Conservation (phyloP, 768 basidiomycete species). For the Kockovaella imperatae region DNA sequence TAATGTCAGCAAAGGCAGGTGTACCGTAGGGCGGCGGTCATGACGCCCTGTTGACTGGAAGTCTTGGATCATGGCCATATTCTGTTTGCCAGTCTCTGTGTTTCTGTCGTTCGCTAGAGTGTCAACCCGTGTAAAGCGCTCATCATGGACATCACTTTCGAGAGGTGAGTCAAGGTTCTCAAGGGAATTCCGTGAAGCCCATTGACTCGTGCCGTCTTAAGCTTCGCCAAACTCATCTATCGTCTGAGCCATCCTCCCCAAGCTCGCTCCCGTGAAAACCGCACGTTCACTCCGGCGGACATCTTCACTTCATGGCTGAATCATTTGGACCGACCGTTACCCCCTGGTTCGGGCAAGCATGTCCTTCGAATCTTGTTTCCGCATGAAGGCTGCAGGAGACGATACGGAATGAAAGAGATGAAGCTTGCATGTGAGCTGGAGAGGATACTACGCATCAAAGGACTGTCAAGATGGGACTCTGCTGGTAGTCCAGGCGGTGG, state of each 20-base stretch:
- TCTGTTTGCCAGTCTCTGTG: too few species aligned
- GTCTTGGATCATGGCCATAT: too few species aligned
- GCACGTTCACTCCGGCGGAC: constrained; percentile 7
- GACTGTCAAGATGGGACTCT: constrained; percentile 37
- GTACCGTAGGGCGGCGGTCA: too few species aligned
- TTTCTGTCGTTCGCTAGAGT: too few species aligned
- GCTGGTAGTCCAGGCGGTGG: constrained; percentile 46
- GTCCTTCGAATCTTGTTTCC: constrained; percentile 77
- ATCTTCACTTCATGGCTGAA: constrained; percentile 37
- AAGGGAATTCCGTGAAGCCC: not conserved
- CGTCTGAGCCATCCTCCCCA: constrained; percentile 26
- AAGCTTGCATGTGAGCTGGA: constrained; percentile 53
- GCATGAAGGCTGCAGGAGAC: constrained; percentile 62
- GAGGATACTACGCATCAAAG: constrained; percentile 28
- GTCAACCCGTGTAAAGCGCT: too few species aligned
- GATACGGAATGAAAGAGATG: constrained; percentile 66
- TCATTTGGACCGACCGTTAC: constrained; percentile 47
- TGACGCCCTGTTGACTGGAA: too few species aligned
- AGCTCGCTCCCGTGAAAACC: not conserved
- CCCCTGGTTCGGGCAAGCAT: constrained; percentile 53
- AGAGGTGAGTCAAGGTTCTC: constrained; percentile 13
- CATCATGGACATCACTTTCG: constrained; percentile 31
- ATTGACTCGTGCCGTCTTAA: constrained; percentile 1
- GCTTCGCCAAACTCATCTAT: constrained; percentile 22
- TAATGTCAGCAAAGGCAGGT: too few species aligned